Evolutionary conservation across 768 basidiomycete genomes (phyloP).

Genomic region (Suillus americanus): DNA sequence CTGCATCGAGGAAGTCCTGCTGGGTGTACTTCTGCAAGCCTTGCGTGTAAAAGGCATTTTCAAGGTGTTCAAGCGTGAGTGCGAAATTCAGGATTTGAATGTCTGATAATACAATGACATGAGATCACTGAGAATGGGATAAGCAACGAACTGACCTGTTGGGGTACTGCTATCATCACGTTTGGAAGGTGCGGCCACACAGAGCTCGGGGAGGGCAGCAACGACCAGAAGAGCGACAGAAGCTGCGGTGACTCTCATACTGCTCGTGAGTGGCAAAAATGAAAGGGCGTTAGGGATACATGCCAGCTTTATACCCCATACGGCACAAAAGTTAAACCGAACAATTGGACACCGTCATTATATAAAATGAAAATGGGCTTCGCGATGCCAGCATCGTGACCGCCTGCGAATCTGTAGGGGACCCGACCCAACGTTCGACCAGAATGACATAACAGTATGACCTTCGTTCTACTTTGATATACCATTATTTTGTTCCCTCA

Average conservation of each 20-base stretch:
- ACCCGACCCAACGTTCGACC: neutral
- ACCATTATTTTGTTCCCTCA: neutral
- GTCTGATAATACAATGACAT: slow-evolving; percentile 11
- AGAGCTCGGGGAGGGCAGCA: neutral
- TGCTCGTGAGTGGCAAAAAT: neutral
- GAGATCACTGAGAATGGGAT: neutral
- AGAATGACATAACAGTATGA: too few relatives aligned
- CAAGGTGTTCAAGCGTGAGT: slow-evolving; percentile 38
- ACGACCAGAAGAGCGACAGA: neutral
- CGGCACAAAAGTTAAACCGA: neutral
- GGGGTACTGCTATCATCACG: neutral
- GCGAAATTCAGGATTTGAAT: slow-evolving; percentile 32
- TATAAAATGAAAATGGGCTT: neutral
- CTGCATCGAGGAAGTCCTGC: slow-evolving; percentile 37
- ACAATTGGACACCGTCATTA: neutral
- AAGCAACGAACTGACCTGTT: slow-evolving; percentile 1
- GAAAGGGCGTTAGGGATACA: neutral
- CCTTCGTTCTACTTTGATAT: neutral
- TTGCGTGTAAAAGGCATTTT: slow-evolving; percentile 33
- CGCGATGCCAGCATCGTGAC: neutral
- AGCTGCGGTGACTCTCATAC: slow-evolving; percentile 5
- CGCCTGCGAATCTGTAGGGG: neutral
- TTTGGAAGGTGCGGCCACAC: neutral
- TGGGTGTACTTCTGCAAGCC: slow-evolving; percentile 37
- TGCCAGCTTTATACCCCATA: neutral